A percentile compares a stretch with the other conserved stretches of the same genome.
Evolutionary conservation across 768 basidiomycete genomes (phyloP).

Genomic region (Cantharellus anzutake): DNA sequence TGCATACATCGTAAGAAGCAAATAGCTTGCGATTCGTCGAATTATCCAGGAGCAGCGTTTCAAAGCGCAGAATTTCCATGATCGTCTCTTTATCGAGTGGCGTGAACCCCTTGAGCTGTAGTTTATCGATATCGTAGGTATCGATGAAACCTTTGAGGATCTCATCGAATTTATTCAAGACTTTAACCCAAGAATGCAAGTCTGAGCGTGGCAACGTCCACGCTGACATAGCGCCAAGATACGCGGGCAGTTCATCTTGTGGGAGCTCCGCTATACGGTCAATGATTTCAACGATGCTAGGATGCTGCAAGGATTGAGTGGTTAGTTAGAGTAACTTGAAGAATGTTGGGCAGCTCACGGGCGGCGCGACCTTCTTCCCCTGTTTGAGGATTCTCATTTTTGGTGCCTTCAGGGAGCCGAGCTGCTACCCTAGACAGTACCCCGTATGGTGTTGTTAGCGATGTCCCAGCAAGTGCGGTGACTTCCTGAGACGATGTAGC

Average conservation of each 20-base stretch:
- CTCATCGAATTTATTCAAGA: slow-evolving; percentile 87
- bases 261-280: slow-evolving; percentile 42
- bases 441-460: too few relatives aligned
- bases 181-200: slow-evolving; percentile 89
- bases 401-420: neutral
- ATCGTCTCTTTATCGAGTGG: slow-evolving; percentile 53
- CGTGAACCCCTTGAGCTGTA: slow-evolving; percentile 66
- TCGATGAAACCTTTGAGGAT: slow-evolving; percentile 68
- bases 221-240: slow-evolving; percentile 46
- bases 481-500: too few relatives aligned
- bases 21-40: slow-evolving; percentile 96
- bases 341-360: slow-evolving; percentile 29
- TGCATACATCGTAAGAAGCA: slow-evolving; percentile 83
- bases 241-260: slow-evolving; percentile 49
- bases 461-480: too few relatives aligned
- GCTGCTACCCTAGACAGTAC: too few relatives aligned
- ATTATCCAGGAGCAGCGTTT: slow-evolving; percentile 82
- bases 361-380: slow-evolving; percentile 56
- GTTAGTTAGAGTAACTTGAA: slow-evolving; percentile 9
- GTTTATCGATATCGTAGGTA: slow-evolving; percentile 70
- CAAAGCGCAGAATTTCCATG: slow-evolving; percentile 71
- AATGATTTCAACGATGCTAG: slow-evolving; percentile 68
- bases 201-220: slow-evolving; percentile 97
- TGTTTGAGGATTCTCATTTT: slow-evolving; percentile 56
- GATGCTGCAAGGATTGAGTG: slow-evolving; percentile 29